Conservation (phyloP, 495 filamentous ascomycete species). For the Xylaria intraflava region DNA sequence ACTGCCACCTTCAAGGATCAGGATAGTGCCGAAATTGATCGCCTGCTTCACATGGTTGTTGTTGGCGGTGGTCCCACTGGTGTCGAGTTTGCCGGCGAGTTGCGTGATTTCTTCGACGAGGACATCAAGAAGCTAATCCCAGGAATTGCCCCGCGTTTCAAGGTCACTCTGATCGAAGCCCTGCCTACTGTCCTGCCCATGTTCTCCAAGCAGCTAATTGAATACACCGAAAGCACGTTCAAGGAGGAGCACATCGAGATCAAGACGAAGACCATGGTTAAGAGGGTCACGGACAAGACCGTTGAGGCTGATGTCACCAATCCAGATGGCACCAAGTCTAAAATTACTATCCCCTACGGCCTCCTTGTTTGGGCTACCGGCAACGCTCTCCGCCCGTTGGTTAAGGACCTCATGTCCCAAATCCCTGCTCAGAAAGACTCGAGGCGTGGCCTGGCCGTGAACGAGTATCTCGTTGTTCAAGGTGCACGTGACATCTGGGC, state of each 20-base stretch:
- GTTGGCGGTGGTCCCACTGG: slow-evolving; percentile 97
- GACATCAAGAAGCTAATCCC: slow-evolving; percentile 98
- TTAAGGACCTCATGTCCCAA: slow-evolving; percentile 84
- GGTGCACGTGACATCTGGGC: slow-evolving; percentile 92
- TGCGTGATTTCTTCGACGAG: slow-evolving; percentile 97
- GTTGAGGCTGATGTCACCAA: slow-evolving; percentile 84
- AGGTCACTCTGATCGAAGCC: slow-evolving; percentile 94
- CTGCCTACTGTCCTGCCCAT: slow-evolving; percentile 96
- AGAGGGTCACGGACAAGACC: slow-evolving; percentile 89
- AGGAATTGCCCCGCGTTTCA: slow-evolving; percentile 88
- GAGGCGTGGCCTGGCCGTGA: slow-evolving; percentile 87
- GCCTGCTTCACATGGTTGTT: slow-evolving; percentile 97
- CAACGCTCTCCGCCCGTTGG: slow-evolving; percentile 81
- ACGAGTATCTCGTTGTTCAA: slow-evolving; percentile 97
- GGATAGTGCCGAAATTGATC: slow-evolving; percentile 78
- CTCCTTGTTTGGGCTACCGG: slow-evolving; percentile 98
- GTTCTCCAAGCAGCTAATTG: slow-evolving; percentile 98
- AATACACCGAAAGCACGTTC: slow-evolving; percentile 98
- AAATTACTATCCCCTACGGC: slow-evolving; percentile 83
- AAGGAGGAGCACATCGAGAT: slow-evolving; percentile 97
- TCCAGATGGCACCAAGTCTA: slow-evolving; percentile 78
- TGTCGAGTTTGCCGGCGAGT: slow-evolving; percentile 96
- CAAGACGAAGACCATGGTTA: slow-evolving; percentile 98
- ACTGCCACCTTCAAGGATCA: slow-evolving; percentile 98
- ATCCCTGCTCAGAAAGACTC: slow-evolving; percentile 94